Base-by-base conservation (phyloP, 1,284 basidiomycete species). In the Cystobasidiaceae sp. region DNA sequence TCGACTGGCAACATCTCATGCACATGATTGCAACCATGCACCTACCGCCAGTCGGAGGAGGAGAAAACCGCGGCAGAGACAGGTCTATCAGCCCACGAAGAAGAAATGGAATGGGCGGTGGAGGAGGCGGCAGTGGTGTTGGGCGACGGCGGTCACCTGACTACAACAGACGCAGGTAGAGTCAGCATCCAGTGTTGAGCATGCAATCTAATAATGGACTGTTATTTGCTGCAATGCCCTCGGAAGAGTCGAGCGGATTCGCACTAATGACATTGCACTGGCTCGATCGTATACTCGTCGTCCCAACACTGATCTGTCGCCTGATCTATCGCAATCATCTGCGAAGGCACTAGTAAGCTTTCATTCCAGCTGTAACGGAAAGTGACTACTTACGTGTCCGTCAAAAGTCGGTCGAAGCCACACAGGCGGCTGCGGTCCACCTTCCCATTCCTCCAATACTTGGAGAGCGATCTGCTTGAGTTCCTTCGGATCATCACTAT, bases 361-460 rank as follows among this genome's bases (percentile, higher is more conserved):
- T 17, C n/a, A 39, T 39, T 11, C 37, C n/a, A 11, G 37, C 11
- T 46, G 3, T n/a, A 46, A 23, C 15, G n/a, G n/a, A n/a, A n/a
- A n/a, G n/a, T n/a, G n/a, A 7, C 21, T 46, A 46, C 43, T 46
- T 4, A 34, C 51, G 21, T 55, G 61, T 23, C 67, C 67, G 37
- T 68, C 67, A 46, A 61, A 68, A 21, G 61, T 64, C n/a, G 67
- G 67, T 49, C 57, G 44, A 11, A 58, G 25, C 64, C 64, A 66
- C n/a, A 59, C 13, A 3, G 45, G 50, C 30, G 45, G 58, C 19
- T 52, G 27, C 25, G 57, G 56, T 15, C 52, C 57, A 4, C 64
- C 62, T 44, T 49, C 46, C 51, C 57, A 46, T 27, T 68, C 64
- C 41, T 66, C 50, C 23, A 66, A 25, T 0, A 44, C 52, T 23